phyloP scores from a whole-genome alignment of 2,329 filamentous ascomycete genomes.

The Epichloe coenophiala region DNA sequence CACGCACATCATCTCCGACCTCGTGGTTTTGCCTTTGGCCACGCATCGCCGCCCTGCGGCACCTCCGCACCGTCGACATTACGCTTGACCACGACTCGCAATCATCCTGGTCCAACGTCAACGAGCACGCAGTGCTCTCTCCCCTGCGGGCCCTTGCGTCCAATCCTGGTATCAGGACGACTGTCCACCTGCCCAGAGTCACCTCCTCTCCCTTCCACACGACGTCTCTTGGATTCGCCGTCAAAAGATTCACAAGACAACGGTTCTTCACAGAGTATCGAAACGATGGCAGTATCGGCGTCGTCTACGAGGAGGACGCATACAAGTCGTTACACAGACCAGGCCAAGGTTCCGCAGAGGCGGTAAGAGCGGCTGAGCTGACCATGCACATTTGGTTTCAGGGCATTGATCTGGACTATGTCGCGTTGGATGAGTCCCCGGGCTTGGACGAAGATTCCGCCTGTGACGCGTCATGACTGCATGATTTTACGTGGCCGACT shows the following conservation, averaged over 20 bases:
- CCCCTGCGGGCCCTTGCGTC: not conserved
- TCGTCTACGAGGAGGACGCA: slow-evolving; percentile 6
- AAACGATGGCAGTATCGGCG: slow-evolving; percentile 4
- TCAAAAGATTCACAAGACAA: slow-evolving; percentile 3
- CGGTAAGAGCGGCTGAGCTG: slow-evolving; percentile 1
- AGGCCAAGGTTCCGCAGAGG: not conserved
- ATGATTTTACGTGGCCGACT: not conserved
- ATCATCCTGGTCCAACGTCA: slow-evolving; percentile 4
- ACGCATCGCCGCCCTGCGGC: not conserved
- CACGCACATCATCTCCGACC: not conserved
- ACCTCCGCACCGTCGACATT: slow-evolving; percentile 1
- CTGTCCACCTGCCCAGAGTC: not conserved
- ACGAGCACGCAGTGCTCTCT: slow-evolving; percentile 3
- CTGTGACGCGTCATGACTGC: not conserved
- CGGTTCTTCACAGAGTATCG: slow-evolving; percentile 3
- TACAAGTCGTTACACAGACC: slow-evolving; percentile 1
- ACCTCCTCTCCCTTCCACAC: not conserved
- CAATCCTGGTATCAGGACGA: not conserved
- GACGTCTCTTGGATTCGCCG: not conserved
- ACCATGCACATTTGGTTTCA: slow-evolving; percentile 6
- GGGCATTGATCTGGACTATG: slow-evolving; percentile 5
- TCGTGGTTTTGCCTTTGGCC: slow-evolving; percentile 2
- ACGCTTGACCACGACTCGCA: slow-evolving; percentile 5
- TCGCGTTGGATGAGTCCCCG: not conserved
- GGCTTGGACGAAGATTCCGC: not conserved